Percentiles rank a stretch among this genome's conserved stretches.
Conservation (phyloP, 768 basidiomycete genomes). For the Podaxis sp. region DNA sequence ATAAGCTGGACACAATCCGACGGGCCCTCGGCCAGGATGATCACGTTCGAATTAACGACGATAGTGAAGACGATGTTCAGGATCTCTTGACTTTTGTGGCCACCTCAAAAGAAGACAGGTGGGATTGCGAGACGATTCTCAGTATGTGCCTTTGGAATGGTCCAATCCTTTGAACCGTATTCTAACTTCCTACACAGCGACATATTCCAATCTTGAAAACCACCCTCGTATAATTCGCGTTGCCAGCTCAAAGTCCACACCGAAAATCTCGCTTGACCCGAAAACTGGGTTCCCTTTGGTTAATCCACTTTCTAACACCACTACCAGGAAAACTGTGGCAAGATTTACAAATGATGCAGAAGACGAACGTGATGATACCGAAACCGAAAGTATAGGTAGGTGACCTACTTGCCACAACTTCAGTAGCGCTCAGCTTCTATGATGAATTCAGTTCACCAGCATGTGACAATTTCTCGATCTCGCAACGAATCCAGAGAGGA, state of each 20-base stretch:
- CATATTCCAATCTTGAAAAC: conserved; percentile 96
- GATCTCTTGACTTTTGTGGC: conserved; percentile 37
- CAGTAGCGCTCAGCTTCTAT: background rate
- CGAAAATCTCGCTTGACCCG: conserved; percentile 69
- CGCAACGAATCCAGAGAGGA: conserved; percentile 75
- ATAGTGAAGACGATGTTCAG: conserved; percentile 44
- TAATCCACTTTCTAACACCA: conserved; percentile 12
- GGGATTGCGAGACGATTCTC: conserved; percentile 97
- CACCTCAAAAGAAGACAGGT: conserved; percentile 66
- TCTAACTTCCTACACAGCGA: conserved; percentile 47
- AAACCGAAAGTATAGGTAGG: conserved; percentile 20
- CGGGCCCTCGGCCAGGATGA: conserved; percentile 71
- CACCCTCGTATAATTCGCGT: conserved; percentile 87
- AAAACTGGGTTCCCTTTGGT: conserved; percentile 74
- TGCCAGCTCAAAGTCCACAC: conserved; percentile 45
- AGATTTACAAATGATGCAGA: conserved; percentile 20
- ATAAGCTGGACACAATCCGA: conserved; percentile 79
- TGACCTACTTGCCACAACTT: background rate
- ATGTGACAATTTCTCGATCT: conserved; percentile 47
- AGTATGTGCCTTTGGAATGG: conserved; percentile 46
- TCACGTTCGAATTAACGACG: conserved; percentile 41
- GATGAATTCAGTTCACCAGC: conserved; percentile 16
- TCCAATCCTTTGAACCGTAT: background rate
- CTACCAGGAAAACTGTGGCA: conserved; percentile 3
- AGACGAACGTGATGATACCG: conserved; percentile 21